Evolutionary conservation across 2,329 filamentous ascomycete species (phyloP), one percentile per base, ranked within the genome.

Genomic region (Diaporthe citriasiana): DNA sequence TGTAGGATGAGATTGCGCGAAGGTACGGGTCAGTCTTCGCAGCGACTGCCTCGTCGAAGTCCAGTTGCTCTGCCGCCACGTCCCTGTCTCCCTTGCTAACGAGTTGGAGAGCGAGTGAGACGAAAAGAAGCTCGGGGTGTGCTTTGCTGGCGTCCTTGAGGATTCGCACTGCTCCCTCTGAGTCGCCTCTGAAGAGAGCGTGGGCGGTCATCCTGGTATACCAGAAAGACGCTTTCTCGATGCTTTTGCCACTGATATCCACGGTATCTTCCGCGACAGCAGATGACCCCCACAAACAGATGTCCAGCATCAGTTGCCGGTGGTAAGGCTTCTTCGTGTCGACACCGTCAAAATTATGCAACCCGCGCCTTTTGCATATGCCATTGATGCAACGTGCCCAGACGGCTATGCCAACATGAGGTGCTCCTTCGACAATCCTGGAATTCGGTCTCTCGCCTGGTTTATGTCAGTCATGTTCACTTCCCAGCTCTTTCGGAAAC

Each of bases 121-220:
- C 89, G 74, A 95, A 93, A 10, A 93, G 86, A 50, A 94, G 88
- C 76, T 93, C 90, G 0, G 89, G 89, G 72, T 90, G 87, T 12
- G 87, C 85, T 4, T 89, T 86, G 76, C 93, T 93, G 6, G 92
- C 91, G 56, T 86, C 87, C 77, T 93, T 93, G 35, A 96, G 87
- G 15, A 94, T 89, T 71, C 91, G 88, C 10, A 95, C 88, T 2
- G 94, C 93, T 71, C 92, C 87, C 53, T 91, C 88, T 42, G 89
- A 91, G 78, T 93, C 87, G 17, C 93, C 93, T 72, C 92, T 89
- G 81, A 96, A 94, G 1, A 96, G 86, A 1, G 94, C 93, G 76
- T 93, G 90, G 0, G 93, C 93, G 30, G 95, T 93, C 15, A 92
- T 92, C 87, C 93, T 94, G 66, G 94, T 95, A 79, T 93, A 86